A percentile compares a stretch with the other conserved stretches of the same genome.
phyloP scores from a whole-genome alignment of 2,329 filamentous ascomycete genomes.

The Gliomastix tumulicola region DNA sequence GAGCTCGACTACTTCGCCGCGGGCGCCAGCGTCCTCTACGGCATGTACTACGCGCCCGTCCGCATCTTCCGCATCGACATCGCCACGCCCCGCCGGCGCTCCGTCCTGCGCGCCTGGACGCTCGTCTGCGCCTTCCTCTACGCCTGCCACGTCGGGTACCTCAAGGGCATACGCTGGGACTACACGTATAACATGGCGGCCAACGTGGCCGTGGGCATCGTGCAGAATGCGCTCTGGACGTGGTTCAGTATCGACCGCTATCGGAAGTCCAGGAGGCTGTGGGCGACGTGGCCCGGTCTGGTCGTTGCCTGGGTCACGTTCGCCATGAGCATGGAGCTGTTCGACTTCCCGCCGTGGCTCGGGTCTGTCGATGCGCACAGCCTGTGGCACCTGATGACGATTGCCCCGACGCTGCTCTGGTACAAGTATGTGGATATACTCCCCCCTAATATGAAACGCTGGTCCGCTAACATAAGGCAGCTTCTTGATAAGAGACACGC shows the following conservation, averaged over 20 bases:
- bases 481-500: conserved; percentile 79
- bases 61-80: conserved; percentile 78
- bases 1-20: conserved; percentile 95
- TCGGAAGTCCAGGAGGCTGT: conserved; percentile 60
- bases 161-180: conserved; percentile 83
- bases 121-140: conserved; percentile 65
- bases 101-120: conserved; percentile 69
- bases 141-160: conserved; percentile 69
- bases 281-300: conserved; percentile 85
- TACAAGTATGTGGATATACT: conserved; percentile 88
- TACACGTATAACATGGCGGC: conserved; percentile 98
- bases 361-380: conserved; percentile 89
- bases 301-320: conserved; percentile 88
- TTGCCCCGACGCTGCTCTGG: conserved; percentile 81
- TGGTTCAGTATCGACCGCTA: conserved; percentile 76
- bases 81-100: conserved; percentile 26
- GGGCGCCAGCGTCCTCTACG: conserved; percentile 83
- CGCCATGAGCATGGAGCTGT: conserved; percentile 91
- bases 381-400: conserved; percentile 92
- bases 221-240: conserved; percentile 80
- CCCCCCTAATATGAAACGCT: no score
- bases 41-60: conserved; percentile 77
- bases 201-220: conserved; percentile 74
- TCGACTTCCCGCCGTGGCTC: conserved; percentile 84
- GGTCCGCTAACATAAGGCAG: no score